Evolutionary conservation across 2,329 filamentous ascomycete species (phyloP).

Genomic region (Fusarium brevicatenulatum): DNA sequence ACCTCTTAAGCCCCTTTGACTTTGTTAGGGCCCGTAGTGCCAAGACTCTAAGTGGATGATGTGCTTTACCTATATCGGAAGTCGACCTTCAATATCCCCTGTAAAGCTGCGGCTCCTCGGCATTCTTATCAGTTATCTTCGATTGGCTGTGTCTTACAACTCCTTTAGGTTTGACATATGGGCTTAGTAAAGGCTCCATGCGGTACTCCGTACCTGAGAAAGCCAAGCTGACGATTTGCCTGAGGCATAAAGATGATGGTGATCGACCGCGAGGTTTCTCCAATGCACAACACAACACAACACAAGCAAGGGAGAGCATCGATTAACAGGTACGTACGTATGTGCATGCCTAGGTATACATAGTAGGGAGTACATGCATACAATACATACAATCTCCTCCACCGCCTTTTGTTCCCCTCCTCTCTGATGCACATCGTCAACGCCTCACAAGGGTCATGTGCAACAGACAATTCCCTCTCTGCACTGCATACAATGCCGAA

Average conservation of each 20-base stretch:
- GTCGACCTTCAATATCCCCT: conserved; percentile 30
- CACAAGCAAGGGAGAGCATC: not conserved
- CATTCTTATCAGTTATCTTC: conserved; percentile 27
- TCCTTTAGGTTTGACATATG: conserved; percentile 17
- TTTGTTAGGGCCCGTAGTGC: conserved; percentile 3
- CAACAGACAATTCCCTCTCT: conserved; percentile 18
- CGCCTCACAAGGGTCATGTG: conserved; percentile 38
- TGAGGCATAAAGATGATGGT: conserved; percentile 13
- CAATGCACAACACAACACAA: conserved; percentile 21
- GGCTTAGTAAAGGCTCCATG: not conserved
- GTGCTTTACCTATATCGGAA: conserved; percentile 38
- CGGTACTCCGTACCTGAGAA: not conserved
- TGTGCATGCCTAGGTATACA: not conserved
- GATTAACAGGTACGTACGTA: conserved; percentile 6
- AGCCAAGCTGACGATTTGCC: conserved; percentile 4
- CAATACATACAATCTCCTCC: conserved; percentile 13
- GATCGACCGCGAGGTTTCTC: conserved; percentile 8
- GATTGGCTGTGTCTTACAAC: conserved; percentile 25
- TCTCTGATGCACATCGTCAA: conserved; percentile 18
- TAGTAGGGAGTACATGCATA: not conserved
- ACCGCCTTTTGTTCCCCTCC: conserved; percentile 30
- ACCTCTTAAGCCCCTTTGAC: not conserved
- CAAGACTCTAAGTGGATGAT: conserved; percentile 26
- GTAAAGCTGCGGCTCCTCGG: conserved; percentile 32
- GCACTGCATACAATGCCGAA: conserved; percentile 8